Evolutionary conservation across 345 rosid species (phyloP), one percentile per base, ranked within the genome.

Genomic region (Tarenaya hassleriana): DNA sequence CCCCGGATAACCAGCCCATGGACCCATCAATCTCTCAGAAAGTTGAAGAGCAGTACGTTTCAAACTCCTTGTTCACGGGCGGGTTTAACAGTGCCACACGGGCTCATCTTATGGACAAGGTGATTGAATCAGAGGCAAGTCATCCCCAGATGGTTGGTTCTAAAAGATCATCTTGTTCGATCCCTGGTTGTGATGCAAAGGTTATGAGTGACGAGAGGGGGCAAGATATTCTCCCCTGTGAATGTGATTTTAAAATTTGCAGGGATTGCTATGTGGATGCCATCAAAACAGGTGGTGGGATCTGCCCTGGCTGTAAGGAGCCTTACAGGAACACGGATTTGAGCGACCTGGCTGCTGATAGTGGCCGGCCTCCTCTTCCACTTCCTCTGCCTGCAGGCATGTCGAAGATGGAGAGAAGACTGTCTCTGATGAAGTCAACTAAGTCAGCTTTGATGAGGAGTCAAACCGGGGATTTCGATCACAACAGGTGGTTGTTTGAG

Each of bases 61-160:
- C 98, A 0, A 91, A 61, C 75, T 87, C 98, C 0, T 84, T 91
- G 69, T 91, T 91, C 60, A 91, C 98, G 0, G 98, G 98, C n/a
- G n/a, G n/a, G n/a, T n/a, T n/a, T n/a, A n/a, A n/a, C n/a, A n/a
- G n/a, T n/a, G n/a, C n/a, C n/a, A n/a, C n/a, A n/a, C n/a, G n/a
- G n/a, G n/a, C n/a, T n/a, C n/a, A n/a, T n/a, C n/a, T n/a, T n/a
- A n/a, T n/a, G n/a, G n/a, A n/a, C n/a, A n/a, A n/a, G n/a, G n/a
- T n/a, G n/a, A n/a, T n/a, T n/a, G n/a, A n/a, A 13, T 87, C 87
- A 14, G 95, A 91, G 66, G 64, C 95, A 5, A 82, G 35, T 61
- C 98, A 91, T 70, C 98, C 98, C 1, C 98, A 91, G 48, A 91
- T 91, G 98, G 98, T 95, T 51, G 98, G 98, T 8, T 76, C 84